Evolutionary conservation across 176 grass and related monocot genomes (phyloP).

Genomic region (Rhynchospora breviuscula): DNA sequence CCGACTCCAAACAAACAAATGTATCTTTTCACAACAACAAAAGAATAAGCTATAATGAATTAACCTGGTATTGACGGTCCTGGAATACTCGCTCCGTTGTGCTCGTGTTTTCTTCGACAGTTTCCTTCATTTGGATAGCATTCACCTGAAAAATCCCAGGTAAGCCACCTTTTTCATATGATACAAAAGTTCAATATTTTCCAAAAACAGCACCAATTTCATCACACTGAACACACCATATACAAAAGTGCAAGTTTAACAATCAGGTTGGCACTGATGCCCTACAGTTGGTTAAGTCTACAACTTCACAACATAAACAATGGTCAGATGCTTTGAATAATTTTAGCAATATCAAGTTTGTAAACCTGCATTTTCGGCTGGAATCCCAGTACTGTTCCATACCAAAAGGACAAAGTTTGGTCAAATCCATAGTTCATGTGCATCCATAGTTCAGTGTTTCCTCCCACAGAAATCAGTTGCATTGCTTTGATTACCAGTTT

Average conservation of each 20-base stretch:
- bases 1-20: background rate
- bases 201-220: background rate
- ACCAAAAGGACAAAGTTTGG: background rate
- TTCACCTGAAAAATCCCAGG: slow-evolving; percentile 62
- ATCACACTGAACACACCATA: background rate
- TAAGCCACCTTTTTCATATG: slow-evolving; percentile 21
- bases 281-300: background rate
- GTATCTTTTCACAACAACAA: background rate
- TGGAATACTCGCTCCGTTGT: slow-evolving; percentile 98
- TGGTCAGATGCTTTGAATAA: background rate
- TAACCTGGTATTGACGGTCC: slow-evolving; percentile 96
- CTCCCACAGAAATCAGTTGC: background rate
- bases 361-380: background rate
- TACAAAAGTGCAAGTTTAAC: background rate
- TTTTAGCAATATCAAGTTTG: background rate
- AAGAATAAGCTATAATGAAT: slow-evolving; percentile 12
- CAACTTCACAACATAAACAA: background rate
- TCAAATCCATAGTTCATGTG: background rate
- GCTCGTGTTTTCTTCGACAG: slow-evolving; percentile 98
- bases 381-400: background rate
- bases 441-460: background rate
- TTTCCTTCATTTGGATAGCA: slow-evolving; percentile 99
- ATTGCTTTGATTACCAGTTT: background rate
- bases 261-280: background rate
- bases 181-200: background rate